phyloP scores from a whole-genome alignment of 2,329 filamentous ascomycete species.

The Dryadomyces quercivorus region DNA sequence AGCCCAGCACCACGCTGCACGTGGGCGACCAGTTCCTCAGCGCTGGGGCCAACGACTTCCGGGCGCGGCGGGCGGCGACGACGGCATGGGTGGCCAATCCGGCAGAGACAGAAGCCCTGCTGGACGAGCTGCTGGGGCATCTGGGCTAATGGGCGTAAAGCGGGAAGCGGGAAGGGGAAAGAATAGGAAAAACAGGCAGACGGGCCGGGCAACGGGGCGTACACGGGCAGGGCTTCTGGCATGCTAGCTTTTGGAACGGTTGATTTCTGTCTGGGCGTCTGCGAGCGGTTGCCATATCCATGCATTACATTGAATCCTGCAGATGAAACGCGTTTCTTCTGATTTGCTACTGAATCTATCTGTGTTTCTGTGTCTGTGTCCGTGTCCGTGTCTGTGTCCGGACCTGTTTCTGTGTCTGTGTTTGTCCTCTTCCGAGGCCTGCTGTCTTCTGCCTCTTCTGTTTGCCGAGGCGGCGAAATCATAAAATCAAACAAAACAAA shows the following conservation, averaged over 20 bases:
- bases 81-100: constrained; percentile 97
- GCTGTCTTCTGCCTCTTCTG: neutral
- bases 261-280: no score
- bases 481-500: no score
- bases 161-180: neutral
- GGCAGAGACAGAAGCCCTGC: constrained; percentile 72
- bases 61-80: constrained; percentile 79
- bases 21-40: constrained; percentile 96
- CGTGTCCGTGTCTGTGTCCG: no score
- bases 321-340: no score
- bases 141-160: constrained; percentile 34
- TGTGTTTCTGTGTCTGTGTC: no score
- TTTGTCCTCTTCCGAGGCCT: neutral
- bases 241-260: no score
- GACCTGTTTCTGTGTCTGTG: neutral
- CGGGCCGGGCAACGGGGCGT: no score
- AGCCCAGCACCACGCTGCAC: constrained; percentile 52
- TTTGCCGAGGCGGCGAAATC: neutral
- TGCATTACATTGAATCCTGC: no score
- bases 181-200: no score
- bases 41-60: constrained; percentile 94
- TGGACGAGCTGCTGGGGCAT: constrained; percentile 67
- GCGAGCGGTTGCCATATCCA: no score
- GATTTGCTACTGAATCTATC: no score
- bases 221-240: no score